phyloP scores from a whole-genome alignment of 371 early-diverging fungal genomes.

The Apophysomyces ossiformis region DNA sequence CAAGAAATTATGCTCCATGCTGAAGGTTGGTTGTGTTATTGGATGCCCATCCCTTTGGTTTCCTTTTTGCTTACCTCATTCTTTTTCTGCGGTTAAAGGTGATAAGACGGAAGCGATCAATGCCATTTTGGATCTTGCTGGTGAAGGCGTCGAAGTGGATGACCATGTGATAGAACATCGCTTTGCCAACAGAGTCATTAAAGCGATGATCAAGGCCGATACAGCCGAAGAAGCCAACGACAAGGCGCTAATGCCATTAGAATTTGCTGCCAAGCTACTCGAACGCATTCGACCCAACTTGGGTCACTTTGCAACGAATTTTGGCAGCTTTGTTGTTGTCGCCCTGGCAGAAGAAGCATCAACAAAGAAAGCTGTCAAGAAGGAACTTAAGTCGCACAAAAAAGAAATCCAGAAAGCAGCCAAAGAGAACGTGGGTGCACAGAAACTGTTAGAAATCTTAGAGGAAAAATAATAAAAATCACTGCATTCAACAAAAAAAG shows the following conservation, averaged over 20 bases:
- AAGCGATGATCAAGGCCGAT: conserved; percentile 64
- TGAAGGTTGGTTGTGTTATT: conserved; percentile 25
- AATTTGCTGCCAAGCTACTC: conserved; percentile 50
- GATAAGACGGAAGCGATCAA: conserved; percentile 55
- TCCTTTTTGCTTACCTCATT: not conserved
- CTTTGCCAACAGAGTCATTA: conserved; percentile 63
- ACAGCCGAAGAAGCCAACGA: conserved; percentile 57
- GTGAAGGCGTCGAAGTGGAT: conserved; percentile 53
- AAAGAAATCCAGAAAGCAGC: conserved; percentile 44
- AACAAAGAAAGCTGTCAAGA: conserved; percentile 42
- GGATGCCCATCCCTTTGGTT: not conserved
- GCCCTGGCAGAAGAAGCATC: conserved; percentile 66
- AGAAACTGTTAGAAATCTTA: conserved; percentile 37
- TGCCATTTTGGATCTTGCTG: conserved; percentile 52
- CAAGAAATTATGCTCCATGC: conserved; percentile 76
- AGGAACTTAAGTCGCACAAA: conserved; percentile 44
- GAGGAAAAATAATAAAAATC: conserved; percentile 3
- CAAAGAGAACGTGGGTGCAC: conserved; percentile 37
- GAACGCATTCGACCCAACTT: conserved; percentile 45
- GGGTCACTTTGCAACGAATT: conserved; percentile 46
- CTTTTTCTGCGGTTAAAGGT: conserved; percentile 18
- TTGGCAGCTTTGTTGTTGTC: conserved; percentile 61
- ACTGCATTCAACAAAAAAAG: not conserved
- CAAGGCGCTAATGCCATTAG: conserved; percentile 48
- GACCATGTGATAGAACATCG: conserved; percentile 60